phyloP scores from a whole-genome alignment of 345 rosid species.

The Aquilaria yunnanensis region DNA sequence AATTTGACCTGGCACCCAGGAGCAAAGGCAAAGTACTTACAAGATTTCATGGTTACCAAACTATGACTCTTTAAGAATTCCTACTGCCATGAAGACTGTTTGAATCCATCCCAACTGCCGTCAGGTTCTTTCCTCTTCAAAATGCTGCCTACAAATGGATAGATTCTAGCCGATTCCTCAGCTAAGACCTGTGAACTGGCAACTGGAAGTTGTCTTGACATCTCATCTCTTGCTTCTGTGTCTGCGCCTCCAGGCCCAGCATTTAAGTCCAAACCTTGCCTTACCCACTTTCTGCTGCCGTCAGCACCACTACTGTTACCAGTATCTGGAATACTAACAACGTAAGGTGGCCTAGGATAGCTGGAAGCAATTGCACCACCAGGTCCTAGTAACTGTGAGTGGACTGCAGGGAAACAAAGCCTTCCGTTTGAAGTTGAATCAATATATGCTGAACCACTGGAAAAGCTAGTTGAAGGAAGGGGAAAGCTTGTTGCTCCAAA shows the following conservation, averaged over 20 bases:
- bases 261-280: constrained; percentile 73
- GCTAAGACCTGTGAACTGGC: constrained; percentile 41
- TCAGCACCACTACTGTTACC: constrained; percentile 35
- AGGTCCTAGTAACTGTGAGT: constrained; percentile 58
- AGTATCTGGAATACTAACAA: constrained; percentile 56
- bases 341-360: constrained; percentile 48
- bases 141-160: constrained; percentile 51
- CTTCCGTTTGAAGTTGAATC: constrained; percentile 69
- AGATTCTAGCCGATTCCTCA: constrained; percentile 74
- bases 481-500: constrained; percentile 51
- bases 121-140: constrained; percentile 88
- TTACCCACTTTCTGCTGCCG: constrained; percentile 57
- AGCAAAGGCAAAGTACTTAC: constrained; percentile 27
- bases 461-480: constrained; percentile 48
- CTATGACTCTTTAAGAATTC: constrained; percentile 13
- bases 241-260: constrained; percentile 75
- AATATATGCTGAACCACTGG: constrained; percentile 61
- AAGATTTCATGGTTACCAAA: constrained; percentile 24
- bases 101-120: constrained; percentile 86
- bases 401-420: constrained; percentile 52
- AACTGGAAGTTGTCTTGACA: constrained; percentile 46
- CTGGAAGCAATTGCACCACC: constrained; percentile 48
- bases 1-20: neutral
- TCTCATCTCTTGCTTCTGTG: constrained; percentile 64
- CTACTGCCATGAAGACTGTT: constrained; percentile 80